Evolutionary conservation across 2,329 filamentous ascomycete genomes (phyloP), one percentile per base, ranked within the genome.

Genomic region (Colletotrichum acutatum): DNA sequence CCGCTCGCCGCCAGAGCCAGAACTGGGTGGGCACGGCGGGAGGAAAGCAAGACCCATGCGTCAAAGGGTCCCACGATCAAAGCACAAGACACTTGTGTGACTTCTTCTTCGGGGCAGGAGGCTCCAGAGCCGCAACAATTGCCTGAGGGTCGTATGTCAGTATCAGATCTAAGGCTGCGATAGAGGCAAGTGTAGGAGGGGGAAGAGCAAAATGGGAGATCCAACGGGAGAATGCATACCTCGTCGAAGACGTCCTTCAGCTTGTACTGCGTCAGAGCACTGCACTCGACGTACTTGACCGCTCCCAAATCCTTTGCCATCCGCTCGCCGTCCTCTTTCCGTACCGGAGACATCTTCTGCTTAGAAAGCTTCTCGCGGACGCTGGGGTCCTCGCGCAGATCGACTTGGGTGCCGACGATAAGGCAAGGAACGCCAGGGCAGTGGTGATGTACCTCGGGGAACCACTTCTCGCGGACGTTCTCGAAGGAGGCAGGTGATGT

Each of bases 161-260:
- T 64, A 12, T 54, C 19, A 19, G 16, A 28, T 42, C 37, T 42
- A 42, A 14, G 11, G 12, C 7, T n/a, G 14, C 19, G 6, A 79
- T 71, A 61, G 53, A n/a, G 65, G 22, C n/a, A 49, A 66, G 34
- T 34, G 22, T 22, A 34, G 49, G 34, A 61, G 22, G 12, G 46
- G 22, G 16, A 42, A 42, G 37, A 42, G 37, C 7, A 16, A 42
- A 28, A 49, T 4, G 22, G 19, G 6, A 34, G 26, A 14, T 26
- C 28, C 46, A 37, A 32, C 30, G 7, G 7, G 5, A 30, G 2
- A 37, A 19, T 81, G 16, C 90, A 78, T 89, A 98, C 95, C 93
- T 98, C 97, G 80, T 99, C 97, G 84, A 99, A 99, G 22, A 99
- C 97, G 81, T 98, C 97, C 89, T 99, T 99, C 77, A 99, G 87